A percentile compares a stretch with the other conserved stretches of the same genome.
These are phyloP conservation scores for Phytophthora pini DNA, from an alignment of 352 stramenopile genomes.

Conservation along the genomic window DNA sequence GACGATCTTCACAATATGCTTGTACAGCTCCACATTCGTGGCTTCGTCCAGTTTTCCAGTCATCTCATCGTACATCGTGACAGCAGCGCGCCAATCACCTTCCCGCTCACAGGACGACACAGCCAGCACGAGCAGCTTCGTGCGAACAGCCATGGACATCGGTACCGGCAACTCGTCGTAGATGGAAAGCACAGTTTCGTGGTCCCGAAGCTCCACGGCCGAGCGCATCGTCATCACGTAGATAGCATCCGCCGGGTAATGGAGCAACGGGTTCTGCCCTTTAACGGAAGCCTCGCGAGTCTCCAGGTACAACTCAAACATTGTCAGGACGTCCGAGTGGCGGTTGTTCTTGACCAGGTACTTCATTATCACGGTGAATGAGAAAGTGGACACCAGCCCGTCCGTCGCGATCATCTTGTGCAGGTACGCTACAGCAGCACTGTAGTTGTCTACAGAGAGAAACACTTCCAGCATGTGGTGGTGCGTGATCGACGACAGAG, in stretches of 20 bases:
- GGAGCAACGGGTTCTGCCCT: slow-evolving; percentile 60
- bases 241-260: slow-evolving; percentile 71
- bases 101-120: slow-evolving; percentile 69
- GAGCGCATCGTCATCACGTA: slow-evolving; percentile 71
- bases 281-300: slow-evolving; percentile 51
- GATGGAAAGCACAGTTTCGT: slow-evolving; percentile 66
- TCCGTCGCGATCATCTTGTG: slow-evolving; percentile 52
- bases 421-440: slow-evolving; percentile 54
- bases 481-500: slow-evolving; percentile 64
- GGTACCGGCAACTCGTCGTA: slow-evolving; percentile 53
- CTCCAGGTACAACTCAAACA: slow-evolving; percentile 72
- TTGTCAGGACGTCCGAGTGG: slow-evolving; percentile 49
- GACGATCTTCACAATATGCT: slow-evolving; percentile 84
- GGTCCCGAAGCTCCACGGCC: slow-evolving; percentile 50
- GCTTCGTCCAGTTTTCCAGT: slow-evolving; percentile 56
- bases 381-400: slow-evolving; percentile 65
- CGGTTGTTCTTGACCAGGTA: slow-evolving; percentile 52
- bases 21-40: slow-evolving; percentile 81
- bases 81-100: slow-evolving; percentile 75
- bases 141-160: slow-evolving; percentile 63
- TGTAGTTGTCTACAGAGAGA: slow-evolving; percentile 62
- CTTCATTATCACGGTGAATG: slow-evolving; percentile 81
- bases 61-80: slow-evolving; percentile 82
- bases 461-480: slow-evolving; percentile 82
- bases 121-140: slow-evolving; percentile 51